A percentile compares a stretch with the other conserved stretches of the same genome.
These are phyloP conservation scores for Closterium sp. DNA, from an alignment of 139 green algal genomes.

Conservation along the genomic window DNA sequence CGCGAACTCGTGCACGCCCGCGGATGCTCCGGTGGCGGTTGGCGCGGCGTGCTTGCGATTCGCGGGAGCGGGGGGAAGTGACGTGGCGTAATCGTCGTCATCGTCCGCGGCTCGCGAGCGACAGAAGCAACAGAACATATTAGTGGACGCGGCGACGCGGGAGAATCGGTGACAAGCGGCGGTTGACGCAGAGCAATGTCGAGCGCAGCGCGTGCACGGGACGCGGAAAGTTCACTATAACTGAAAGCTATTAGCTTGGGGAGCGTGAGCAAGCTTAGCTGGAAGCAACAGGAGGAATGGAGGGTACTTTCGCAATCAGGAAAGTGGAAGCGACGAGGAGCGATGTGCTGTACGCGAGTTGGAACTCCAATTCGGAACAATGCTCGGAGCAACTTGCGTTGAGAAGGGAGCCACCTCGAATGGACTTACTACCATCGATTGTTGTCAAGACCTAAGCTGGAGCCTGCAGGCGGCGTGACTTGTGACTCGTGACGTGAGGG, in stretches of 20 bases:
- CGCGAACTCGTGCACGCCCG: background rate
- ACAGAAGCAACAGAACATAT: background rate
- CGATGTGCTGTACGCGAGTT: background rate
- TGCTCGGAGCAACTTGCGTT: background rate
- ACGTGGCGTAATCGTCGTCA: background rate
- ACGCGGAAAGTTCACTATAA: too few species aligned
- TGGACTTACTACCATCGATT: too few species aligned
- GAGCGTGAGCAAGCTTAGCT: too few species aligned
- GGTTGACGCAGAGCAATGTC: background rate
- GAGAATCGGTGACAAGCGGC: background rate
- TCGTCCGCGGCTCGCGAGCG: background rate
- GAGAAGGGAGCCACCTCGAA: too few species aligned
- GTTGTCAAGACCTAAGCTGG: too few species aligned
- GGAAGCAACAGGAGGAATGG: too few species aligned
- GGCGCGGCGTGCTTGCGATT: background rate
- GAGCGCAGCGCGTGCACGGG: background rate
- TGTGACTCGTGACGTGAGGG: too few species aligned
- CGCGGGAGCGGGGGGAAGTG: background rate
- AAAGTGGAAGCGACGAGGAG: too few species aligned
- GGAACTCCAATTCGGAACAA: background rate
- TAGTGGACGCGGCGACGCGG: background rate
- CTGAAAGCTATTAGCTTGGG: too few species aligned
- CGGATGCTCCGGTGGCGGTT: background rate
- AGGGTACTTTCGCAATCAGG: too few species aligned
- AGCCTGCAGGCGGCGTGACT: too few species aligned